phyloP scores from a whole-genome alignment of 2,329 filamentous ascomycete species.

The Stachybotrys chartarum region DNA sequence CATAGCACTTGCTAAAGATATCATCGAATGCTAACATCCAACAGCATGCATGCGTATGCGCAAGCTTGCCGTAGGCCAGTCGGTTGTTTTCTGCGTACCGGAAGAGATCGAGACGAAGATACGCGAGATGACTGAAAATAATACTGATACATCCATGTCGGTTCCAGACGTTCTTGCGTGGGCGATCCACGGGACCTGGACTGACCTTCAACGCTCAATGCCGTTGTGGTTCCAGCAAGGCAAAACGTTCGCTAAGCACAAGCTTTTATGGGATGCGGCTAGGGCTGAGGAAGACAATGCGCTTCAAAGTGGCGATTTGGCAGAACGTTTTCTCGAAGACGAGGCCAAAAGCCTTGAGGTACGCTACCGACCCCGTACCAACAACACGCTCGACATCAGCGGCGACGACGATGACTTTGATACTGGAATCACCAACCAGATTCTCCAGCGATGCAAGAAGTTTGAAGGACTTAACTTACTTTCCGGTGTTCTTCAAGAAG shows the following conservation, averaged over 20 bases:
- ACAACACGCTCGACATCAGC: background rate
- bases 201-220: background rate
- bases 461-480: background rate
- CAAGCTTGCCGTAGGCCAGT: conserved; percentile 57
- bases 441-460: background rate
- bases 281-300: background rate
- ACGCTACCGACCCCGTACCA: background rate
- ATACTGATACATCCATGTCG: background rate
- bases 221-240: conserved; percentile 1
- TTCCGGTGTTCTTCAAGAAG: background rate
- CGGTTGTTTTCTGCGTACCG: conserved; percentile 51
- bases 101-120: conserved; percentile 52
- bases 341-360: conserved; percentile 1
- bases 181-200: background rate
- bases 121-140: conserved; percentile 1
- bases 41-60: conserved; percentile 61
- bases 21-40: background rate
- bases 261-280: background rate
- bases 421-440: background rate
- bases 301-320: background rate
- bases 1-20: background rate
- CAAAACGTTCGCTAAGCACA: background rate
- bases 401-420: background rate
- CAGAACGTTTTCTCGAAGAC: background rate
- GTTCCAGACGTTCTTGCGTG: background rate